A percentile compares a stretch with the other conserved stretches of the same genome.
Conservation (phyloP, 345 rosid genomes). For the Eucalyptus regnans region DNA sequence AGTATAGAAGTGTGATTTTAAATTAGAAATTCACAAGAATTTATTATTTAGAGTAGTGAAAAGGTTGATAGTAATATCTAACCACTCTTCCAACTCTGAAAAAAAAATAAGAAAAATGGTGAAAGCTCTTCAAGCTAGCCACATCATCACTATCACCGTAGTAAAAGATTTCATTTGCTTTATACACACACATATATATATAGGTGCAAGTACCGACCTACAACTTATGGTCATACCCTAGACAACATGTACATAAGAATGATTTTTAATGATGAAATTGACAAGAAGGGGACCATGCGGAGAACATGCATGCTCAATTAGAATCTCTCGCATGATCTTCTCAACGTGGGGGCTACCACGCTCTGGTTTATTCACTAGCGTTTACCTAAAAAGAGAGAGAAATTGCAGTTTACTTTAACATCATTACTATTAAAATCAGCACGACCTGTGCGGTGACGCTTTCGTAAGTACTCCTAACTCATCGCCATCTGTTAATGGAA, state of each 20-base stretch:
- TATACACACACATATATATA: too few relatives aligned
- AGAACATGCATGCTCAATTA: neutral
- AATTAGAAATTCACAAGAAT: neutral
- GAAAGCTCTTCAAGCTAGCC: too few relatives aligned
- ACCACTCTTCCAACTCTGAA: too few relatives aligned
- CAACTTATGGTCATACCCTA: neutral
- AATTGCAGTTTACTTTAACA: neutral
- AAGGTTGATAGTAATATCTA: neutral
- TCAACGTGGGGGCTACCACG: neutral
- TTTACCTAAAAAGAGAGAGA: neutral
- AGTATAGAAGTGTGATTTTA: neutral
- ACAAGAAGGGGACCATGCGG: neutral
- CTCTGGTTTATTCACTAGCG: neutral
- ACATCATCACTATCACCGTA: neutral
- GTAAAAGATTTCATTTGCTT: neutral
- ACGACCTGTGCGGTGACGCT: neutral
- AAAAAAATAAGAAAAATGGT: too few relatives aligned
- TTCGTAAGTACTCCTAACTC: neutral
- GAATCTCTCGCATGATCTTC: neutral
- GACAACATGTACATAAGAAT: neutral
- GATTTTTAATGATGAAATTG: neutral
- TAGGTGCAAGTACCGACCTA: neutral
- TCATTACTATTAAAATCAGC: neutral
- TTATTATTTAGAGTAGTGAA: neutral
- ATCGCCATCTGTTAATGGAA: neutral